phyloP scores from a whole-genome alignment of 257 asterid genomes.

The Cruciata laevipes region DNA sequence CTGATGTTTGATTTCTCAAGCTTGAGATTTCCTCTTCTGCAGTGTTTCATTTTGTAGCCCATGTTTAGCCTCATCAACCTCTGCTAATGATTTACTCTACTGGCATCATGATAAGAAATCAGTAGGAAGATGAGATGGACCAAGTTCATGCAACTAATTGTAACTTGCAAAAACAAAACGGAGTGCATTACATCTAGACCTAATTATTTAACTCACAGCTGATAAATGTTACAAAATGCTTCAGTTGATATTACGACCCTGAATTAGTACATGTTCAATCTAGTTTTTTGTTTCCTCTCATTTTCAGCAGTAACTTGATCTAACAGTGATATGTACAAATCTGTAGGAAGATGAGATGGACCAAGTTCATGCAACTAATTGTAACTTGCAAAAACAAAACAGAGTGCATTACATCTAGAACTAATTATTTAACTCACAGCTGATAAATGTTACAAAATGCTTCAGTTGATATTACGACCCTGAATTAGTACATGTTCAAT shows the following conservation, averaged over 20 bases:
- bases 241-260: too few species aligned
- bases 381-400: too few species aligned
- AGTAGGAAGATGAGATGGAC: not conserved
- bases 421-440: too few species aligned
- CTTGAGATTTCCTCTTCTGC: constrained; percentile 58
- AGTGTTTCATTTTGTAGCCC: constrained; percentile 54
- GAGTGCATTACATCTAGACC: not conserved
- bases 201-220: too few species aligned
- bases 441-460: too few species aligned
- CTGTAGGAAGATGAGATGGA: not conserved
- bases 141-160: not conserved
- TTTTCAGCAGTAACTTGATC: too few species aligned
- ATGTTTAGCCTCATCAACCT: constrained; percentile 47
- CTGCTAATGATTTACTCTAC: constrained; percentile 42
- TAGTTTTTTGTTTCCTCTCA: not conserved
- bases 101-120: constrained; percentile 25
- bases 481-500: too few species aligned
- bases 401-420: not conserved
- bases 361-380: not conserved
- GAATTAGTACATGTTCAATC: too few species aligned
- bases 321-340: too few species aligned
- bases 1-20: constrained; percentile 35
- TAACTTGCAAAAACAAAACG: not conserved
- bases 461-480: too few species aligned
- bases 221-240: too few species aligned